Percentiles rank a stretch among this genome's conserved stretches.
These are phyloP conservation scores for Ascochyta lentis DNA, from an alignment of 2,329 filamentous ascomycete genomes.

Conservation along the genomic window DNA sequence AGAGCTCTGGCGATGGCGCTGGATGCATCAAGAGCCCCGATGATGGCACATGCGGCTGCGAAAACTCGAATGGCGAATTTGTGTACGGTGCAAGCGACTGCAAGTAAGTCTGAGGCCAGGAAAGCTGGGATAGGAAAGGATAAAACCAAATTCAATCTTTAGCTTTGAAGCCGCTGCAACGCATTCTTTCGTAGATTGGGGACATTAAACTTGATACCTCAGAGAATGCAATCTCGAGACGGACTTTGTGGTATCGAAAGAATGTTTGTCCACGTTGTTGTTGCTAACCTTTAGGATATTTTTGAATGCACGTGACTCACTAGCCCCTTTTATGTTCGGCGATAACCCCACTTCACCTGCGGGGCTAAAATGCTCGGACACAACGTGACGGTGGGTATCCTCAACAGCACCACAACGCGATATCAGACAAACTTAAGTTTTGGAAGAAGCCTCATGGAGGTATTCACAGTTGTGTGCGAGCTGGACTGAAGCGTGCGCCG, in stretches of 20 bases:
- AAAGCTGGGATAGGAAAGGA: neutral
- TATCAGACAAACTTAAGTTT: too few species aligned
- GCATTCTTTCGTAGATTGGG: neutral
- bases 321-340: neutral
- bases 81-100: slow-evolving; percentile 19
- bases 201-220: neutral
- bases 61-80: slow-evolving; percentile 36
- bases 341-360: neutral
- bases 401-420: too few species aligned
- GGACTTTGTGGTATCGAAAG: too few species aligned
- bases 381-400: too few species aligned
- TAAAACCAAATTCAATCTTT: neutral
- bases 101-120: neutral
- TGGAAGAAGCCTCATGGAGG: too few species aligned
- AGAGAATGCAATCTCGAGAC: too few species aligned
- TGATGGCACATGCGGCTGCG: slow-evolving; percentile 33
- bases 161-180: neutral
- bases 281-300: too few species aligned
- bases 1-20: slow-evolving; percentile 28
- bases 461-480: too few species aligned
- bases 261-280: too few species aligned
- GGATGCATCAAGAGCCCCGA: slow-evolving; percentile 39
- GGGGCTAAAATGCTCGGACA: too few species aligned
- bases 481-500: too few species aligned
- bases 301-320: neutral